Evolutionary conservation across 1,139 yeast species (phyloP).

Genomic region (Kodamaea sp.): DNA sequence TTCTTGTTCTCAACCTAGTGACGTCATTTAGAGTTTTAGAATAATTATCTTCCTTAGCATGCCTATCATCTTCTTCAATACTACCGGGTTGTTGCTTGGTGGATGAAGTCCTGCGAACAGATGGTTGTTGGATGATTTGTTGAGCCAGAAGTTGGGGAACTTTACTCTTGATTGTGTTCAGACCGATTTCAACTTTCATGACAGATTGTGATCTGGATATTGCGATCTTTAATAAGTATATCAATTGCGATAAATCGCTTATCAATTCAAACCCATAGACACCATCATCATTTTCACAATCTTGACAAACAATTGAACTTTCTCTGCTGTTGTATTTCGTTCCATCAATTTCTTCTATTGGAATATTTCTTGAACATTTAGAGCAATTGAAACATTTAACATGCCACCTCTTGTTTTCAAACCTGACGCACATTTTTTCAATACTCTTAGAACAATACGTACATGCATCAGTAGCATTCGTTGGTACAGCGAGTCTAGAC

Average conservation of each 20-base stretch:
- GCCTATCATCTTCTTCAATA: slow-evolving; percentile 18
- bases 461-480: slow-evolving; percentile 78
- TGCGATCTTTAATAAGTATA: slow-evolving; percentile 79
- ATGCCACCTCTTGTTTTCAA: slow-evolving; percentile 77
- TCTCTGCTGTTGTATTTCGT: slow-evolving; percentile 24
- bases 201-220: slow-evolving; percentile 72
- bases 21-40: slow-evolving; percentile 74
- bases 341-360: slow-evolving; percentile 30
- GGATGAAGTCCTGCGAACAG: slow-evolving; percentile 2
- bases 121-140: not conserved
- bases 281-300: slow-evolving; percentile 50
- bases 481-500: slow-evolving; percentile 41
- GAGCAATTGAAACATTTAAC: slow-evolving; percentile 64
- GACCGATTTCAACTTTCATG: slow-evolving; percentile 34
- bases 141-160: not conserved
- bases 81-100: not conserved
- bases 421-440: slow-evolving; percentile 73
- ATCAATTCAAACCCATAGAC: slow-evolving; percentile 59
- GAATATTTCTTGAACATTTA: slow-evolving; percentile 42
- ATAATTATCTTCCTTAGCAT: slow-evolving; percentile 42
- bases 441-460: slow-evolving; percentile 66
- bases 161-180: slow-evolving; percentile 1
- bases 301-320: slow-evolving; percentile 48
- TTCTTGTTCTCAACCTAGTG: slow-evolving; percentile 67
- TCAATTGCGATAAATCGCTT: slow-evolving; percentile 67